These are phyloP conservation scores for Aegilops sharonensis DNA, from an alignment of 176 grass and related monocot species.

Conservation along the genomic window DNA sequence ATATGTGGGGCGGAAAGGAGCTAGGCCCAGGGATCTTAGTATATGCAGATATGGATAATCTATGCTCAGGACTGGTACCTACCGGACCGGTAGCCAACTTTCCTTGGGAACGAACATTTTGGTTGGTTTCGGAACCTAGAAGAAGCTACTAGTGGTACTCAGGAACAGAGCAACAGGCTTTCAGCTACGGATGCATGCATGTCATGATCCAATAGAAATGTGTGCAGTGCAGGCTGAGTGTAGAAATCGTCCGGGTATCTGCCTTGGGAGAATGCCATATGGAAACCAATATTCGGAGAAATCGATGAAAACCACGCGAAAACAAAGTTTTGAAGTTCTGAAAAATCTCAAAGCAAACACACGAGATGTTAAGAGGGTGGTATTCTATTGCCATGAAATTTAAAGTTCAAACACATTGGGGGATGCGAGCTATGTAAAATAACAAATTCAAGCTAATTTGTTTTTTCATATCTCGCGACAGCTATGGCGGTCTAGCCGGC, in stretches of 20 bases:
- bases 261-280: no score
- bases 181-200: background rate
- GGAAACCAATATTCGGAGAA: no score
- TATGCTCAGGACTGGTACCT: background rate
- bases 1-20: background rate
- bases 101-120: background rate
- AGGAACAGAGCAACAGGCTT: background rate
- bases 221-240: background rate
- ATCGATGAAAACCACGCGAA: no score
- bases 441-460: no score
- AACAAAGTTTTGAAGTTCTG: no score
- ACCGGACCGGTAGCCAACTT: background rate
- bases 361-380: no score
- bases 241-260: background rate
- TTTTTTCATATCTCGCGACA: no score
- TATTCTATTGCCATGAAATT: no score
- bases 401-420: no score
- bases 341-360: no score
- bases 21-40: constrained; percentile 20
- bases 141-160: background rate
- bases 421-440: no score
- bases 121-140: background rate
- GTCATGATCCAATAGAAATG: background rate
- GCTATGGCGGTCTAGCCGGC: no score
- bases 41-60: background rate